phyloP scores from a whole-genome alignment of 805 yeast species.

The Yarrowia sp. region DNA sequence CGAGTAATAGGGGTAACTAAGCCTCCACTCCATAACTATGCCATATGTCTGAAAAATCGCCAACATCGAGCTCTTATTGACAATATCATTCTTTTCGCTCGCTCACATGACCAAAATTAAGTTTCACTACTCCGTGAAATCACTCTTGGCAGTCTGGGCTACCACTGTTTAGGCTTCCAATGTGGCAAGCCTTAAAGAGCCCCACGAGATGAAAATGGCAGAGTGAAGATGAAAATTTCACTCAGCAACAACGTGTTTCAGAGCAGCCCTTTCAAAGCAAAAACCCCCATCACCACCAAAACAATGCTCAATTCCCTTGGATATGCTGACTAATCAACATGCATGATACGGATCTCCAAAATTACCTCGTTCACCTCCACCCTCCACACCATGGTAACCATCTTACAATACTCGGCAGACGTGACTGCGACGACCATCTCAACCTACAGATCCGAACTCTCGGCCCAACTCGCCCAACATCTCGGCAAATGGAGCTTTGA shows the following conservation, averaged over 20 bases:
- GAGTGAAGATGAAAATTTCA: not conserved
- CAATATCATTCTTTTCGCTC: too few relatives aligned
- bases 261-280: not conserved
- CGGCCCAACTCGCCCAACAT: conserved; percentile 61
- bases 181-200: conserved; percentile 9
- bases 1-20: too few relatives aligned
- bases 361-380: not conserved
- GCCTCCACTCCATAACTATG: too few relatives aligned
- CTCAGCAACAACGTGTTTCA: not conserved
- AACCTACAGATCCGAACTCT: conserved; percentile 65
- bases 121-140: not conserved
- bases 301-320: not conserved
- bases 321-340: not conserved
- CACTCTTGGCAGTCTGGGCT: not conserved
- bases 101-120: not conserved
- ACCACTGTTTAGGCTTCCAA: not conserved
- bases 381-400: not conserved
- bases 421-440: conserved; percentile 49
- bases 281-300: not conserved
- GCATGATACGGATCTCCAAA: not conserved
- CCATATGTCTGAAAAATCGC: too few relatives aligned
- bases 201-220: not conserved
- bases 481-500: conserved; percentile 69
- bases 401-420: conserved; percentile 22
- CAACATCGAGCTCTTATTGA: too few relatives aligned